Conservation (phyloP, 2,329 filamentous ascomycete genomes). For the Exutisphaerella laricina region DNA sequence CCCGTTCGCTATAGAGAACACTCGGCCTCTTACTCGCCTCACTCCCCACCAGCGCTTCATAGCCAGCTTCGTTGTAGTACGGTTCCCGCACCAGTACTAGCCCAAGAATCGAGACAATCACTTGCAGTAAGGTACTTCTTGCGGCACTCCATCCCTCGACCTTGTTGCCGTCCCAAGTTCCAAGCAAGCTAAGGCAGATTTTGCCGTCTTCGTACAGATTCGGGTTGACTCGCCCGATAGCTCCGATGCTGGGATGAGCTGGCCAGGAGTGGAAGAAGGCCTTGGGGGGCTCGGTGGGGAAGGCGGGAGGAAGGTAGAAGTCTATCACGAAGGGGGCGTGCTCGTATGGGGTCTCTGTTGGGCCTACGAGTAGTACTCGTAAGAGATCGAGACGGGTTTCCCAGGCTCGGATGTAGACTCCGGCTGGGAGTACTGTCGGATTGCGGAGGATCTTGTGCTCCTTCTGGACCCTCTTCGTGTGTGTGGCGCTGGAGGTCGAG, state of each 20-base stretch:
- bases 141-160: conserved; percentile 51
- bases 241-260: conserved; percentile 29
- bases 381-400: conserved; percentile 55
- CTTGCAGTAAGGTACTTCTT: conserved; percentile 52
- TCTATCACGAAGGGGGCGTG: conserved; percentile 58
- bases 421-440: conserved; percentile 45
- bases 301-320: conserved; percentile 47
- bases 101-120: conserved; percentile 27
- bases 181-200: conserved; percentile 55
- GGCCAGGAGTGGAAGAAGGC: conserved; percentile 56
- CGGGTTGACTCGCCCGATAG: conserved; percentile 46
- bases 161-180: conserved; percentile 54
- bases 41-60: conserved; percentile 42
- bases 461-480: conserved; percentile 49
- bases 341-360: conserved; percentile 56
- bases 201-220: conserved; percentile 60
- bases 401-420: conserved; percentile 56
- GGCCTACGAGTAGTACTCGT: conserved; percentile 54
- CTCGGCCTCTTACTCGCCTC: conserved; percentile 26
- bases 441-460: conserved; percentile 54
- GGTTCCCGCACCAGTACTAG: conserved; percentile 50
- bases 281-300: conserved; percentile 49
- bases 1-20: conserved; percentile 29
- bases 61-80: conserved; percentile 61
- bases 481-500: conserved; percentile 24